Conservation (phyloP, 2,329 filamentous ascomycete genomes). For the Hortaea werneckii region DNA sequence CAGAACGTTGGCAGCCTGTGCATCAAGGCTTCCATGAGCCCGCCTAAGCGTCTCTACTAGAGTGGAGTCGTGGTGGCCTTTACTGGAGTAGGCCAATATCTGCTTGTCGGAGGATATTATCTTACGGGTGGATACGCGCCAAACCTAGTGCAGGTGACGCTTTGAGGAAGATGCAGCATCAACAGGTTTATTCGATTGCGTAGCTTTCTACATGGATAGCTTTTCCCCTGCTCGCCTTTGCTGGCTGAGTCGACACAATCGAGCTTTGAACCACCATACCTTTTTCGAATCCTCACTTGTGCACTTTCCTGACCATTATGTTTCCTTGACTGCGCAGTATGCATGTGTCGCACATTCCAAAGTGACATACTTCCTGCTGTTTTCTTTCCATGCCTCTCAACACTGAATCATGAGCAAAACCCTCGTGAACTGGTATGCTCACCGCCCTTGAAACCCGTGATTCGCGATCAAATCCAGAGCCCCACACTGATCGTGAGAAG, state of each 20-base stretch:
- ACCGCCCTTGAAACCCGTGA: too few species aligned
- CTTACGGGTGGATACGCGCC: too few species aligned
- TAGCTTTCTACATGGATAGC: constrained; percentile 9
- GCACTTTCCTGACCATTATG: too few species aligned
- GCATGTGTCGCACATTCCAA: too few species aligned
- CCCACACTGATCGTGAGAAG: neutral
- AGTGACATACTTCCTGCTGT: too few species aligned
- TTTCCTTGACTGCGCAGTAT: too few species aligned
- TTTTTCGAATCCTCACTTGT: too few species aligned
- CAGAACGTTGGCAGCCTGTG: constrained; percentile 99
- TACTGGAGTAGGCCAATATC: too few species aligned
- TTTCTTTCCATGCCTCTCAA: too few species aligned
- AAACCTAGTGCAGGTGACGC: neutral
- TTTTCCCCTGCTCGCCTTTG: constrained; percentile 20
- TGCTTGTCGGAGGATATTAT: too few species aligned
- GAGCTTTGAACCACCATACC: constrained; percentile 18
- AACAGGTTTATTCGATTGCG: constrained; percentile 17
- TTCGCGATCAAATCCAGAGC: neutral
- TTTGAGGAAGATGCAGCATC: constrained; percentile 1
- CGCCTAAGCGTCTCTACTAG: constrained; percentile 96
- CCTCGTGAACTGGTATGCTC: too few species aligned
- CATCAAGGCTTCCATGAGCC: constrained; percentile 99
- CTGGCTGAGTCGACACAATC: constrained; percentile 20
- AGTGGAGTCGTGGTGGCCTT: constrained; percentile 2
- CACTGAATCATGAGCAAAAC: too few species aligned